These are phyloP conservation scores for Hyphopichia homilentoma DNA, from an alignment of 805 yeast species.

Conservation along the genomic window DNA sequence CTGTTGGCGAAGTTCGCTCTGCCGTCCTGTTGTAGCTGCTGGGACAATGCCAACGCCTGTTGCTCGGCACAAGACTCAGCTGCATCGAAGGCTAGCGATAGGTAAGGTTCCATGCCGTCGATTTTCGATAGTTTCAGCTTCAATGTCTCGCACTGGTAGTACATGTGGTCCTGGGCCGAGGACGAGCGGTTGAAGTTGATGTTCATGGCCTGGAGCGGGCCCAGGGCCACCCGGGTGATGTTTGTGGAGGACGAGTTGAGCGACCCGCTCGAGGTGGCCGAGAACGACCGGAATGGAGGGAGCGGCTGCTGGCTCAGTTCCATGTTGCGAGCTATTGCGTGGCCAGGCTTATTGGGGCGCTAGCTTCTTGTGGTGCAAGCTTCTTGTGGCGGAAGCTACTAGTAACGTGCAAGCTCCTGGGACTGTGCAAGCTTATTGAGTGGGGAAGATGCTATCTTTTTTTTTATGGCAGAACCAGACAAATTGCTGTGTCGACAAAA, in stretches of 20 bases:
- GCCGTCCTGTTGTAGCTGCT: constrained; percentile 28
- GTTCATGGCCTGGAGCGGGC: constrained; percentile 42
- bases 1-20: constrained; percentile 10
- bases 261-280: constrained; percentile 29
- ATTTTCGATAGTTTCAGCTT: constrained; percentile 53
- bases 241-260: constrained; percentile 26
- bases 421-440: too few species aligned
- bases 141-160: constrained; percentile 58
- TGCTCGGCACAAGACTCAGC: constrained; percentile 71
- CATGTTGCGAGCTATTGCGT: too few species aligned
- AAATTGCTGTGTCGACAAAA: too few species aligned
- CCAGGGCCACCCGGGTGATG: constrained; percentile 40
- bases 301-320: constrained; percentile 15
- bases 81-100: constrained; percentile 58
- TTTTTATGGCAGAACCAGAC: too few species aligned
- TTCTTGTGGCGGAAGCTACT: too few species aligned
- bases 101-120: constrained; percentile 65
- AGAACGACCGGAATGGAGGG: constrained; percentile 36
- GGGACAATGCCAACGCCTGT: constrained; percentile 55
- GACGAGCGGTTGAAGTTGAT: constrained; percentile 63
- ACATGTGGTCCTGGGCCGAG: constrained; percentile 62
- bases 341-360: too few species aligned
- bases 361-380: too few species aligned
- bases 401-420: too few species aligned
- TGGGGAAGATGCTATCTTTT: too few species aligned